These are phyloP conservation scores for Thymus quinquecostatus DNA, from an alignment of 257 asterid species.

Conservation along the genomic window DNA sequence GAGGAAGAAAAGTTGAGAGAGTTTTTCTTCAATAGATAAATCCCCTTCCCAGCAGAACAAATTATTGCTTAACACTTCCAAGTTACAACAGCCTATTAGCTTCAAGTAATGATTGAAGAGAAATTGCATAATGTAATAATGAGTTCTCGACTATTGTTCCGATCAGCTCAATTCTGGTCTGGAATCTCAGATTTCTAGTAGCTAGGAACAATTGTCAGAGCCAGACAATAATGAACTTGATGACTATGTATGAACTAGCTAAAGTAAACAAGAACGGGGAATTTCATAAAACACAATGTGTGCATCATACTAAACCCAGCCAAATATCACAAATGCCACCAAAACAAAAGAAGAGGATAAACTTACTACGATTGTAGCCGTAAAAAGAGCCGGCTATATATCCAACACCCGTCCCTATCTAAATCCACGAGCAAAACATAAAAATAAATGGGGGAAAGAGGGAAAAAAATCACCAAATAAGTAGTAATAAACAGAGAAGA, in stretches of 20 bases:
- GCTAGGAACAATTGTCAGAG: background rate
- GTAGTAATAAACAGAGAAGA: background rate
- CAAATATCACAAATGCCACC: background rate
- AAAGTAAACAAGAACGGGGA: background rate
- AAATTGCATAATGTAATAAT: background rate
- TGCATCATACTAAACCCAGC: slow-evolving; percentile 4
- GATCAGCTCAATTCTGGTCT: background rate
- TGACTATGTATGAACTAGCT: background rate
- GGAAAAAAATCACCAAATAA: background rate
- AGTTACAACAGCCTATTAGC: background rate
- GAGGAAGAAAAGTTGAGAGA: slow-evolving; percentile 1
- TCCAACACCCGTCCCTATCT: slow-evolving; percentile 96
- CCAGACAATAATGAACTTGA: background rate
- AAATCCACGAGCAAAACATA: slow-evolving; percentile 24
- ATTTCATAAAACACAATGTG: background rate
- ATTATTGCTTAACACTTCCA: background rate
- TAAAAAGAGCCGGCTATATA: slow-evolving; percentile 85
- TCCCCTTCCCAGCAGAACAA: slow-evolving; percentile 5
- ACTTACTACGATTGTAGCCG: slow-evolving; percentile 74
- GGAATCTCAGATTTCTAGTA: background rate
- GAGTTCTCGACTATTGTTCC: background rate
- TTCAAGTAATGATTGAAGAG: background rate
- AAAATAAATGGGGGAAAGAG: background rate
- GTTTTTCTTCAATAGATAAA: background rate
- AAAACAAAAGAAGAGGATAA: background rate